Evolutionary conservation across 139 green algal species (phyloP).

Genomic region (Chlorella ohadii): DNA sequence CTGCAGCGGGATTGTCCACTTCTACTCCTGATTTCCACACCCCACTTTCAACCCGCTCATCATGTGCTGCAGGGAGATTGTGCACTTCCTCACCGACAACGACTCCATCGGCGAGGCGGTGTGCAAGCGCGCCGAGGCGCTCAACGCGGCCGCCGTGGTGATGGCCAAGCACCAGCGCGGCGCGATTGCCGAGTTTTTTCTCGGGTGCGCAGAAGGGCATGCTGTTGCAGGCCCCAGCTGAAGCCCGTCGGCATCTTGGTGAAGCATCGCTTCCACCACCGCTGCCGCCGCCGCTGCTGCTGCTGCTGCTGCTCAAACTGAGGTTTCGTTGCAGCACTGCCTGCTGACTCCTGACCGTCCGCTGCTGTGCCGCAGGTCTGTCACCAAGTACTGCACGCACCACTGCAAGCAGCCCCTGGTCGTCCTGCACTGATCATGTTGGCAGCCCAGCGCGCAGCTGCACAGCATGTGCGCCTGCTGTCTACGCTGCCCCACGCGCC

Average conservation of each 20-base stretch:
- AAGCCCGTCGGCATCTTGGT: no score
- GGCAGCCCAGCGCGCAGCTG: not conserved
- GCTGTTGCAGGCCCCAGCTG: no score
- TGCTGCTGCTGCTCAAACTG: no score
- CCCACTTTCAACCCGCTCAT: no score
- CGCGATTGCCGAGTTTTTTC: conserved; percentile 64
- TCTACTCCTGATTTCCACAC: no score
- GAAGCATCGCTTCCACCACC: no score
- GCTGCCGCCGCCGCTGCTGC: no score
- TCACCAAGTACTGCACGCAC: conserved; percentile 66
- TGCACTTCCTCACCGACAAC: conserved; percentile 67
- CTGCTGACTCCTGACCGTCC: no score
- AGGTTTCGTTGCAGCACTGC: no score
- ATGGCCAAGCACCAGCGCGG: conserved; percentile 71
- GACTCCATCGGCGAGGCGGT: conserved; percentile 63
- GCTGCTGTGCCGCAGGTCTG: no score
- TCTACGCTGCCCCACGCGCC: not conserved
- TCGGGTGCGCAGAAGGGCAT: no score
- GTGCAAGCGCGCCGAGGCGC: conserved; percentile 57
- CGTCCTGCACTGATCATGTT: conserved; percentile 56
- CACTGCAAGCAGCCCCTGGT: conserved; percentile 66
- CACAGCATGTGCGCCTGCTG: not conserved
- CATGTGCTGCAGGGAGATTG: conserved; percentile 61
- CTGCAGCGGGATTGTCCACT: no score
- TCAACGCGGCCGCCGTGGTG: conserved; percentile 58